Evolutionary conservation across 192 early-diverging fungal genomes (phyloP), one percentile per base, ranked within the genome.

Genomic region (Dissophora globulifera): DNA sequence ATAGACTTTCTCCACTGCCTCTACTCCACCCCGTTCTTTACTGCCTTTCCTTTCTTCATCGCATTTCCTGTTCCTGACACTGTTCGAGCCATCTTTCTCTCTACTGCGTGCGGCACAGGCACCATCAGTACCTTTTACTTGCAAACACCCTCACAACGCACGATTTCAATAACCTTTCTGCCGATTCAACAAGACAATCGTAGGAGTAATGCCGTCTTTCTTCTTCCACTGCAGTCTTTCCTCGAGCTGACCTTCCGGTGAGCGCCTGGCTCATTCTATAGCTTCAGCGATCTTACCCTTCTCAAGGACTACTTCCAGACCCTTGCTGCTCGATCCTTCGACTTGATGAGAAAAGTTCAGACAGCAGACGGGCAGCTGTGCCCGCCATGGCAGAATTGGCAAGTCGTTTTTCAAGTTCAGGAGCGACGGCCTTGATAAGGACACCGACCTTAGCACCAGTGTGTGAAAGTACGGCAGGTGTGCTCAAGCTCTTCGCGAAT

Each of bases 381-480:
- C 62, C 62, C 2, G 56, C 49, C 1, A 59, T 41, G 1, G 52
- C 59, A 15, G 42, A 31, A 4, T 63, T 50, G 30, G 70, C 61
- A 15, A 75, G 50, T 19, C 70, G 70, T 4, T 17, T 22, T 49
- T 75, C 70, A 8, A 75, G 59, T 32, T 64, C 63, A 10, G 72
- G 52, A 0, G 42, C 29, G 1, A 76, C 58, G 0, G 40, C 23
- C 10, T 40, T 47, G 33, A n/a, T n/a, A n/a, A 42, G n/a, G 8
- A 50, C 6, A 2, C 68, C 68, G 22, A 56, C n/a, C 10, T 57
- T 26, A 1, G 68, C 68, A 6, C 58, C 43, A 17, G 25, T 50
- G 8, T 22, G 25, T n/a, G n/a, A n/a, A 16, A 57, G 41, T 20
- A 49, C 38, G 16, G 54, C 59, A 15, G 53, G 53, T 0, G 68